Percentiles rank a stretch among this genome's conserved stretches.
phyloP scores from a whole-genome alignment of 225 moss, liverwort and hornwort genomes.

The Marchantia paleacea region DNA sequence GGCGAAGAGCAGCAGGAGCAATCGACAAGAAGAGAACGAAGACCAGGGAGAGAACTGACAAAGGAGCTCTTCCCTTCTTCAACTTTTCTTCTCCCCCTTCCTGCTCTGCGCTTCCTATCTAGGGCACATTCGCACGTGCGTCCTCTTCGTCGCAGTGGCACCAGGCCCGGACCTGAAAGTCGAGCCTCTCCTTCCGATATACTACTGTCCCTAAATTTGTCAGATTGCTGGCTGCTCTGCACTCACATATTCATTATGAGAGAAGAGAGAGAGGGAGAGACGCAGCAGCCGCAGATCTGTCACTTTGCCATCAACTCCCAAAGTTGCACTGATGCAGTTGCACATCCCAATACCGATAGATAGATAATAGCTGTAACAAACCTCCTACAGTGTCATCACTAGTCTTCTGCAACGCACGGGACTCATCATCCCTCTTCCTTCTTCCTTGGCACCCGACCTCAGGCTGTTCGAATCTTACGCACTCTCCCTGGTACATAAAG shows the following conservation, averaged over 20 bases:
- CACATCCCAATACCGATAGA: slow-evolving; percentile 14
- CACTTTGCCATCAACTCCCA: slow-evolving; percentile 1
- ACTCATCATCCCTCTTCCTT: slow-evolving; percentile 14
- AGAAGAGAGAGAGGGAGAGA: slow-evolving; percentile 9
- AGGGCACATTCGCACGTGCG: slow-evolving; percentile 17
- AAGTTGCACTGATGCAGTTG: slow-evolving; percentile 8
- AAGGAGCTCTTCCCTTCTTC: not conserved
- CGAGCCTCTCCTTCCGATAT: slow-evolving; percentile 7
- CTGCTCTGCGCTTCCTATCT: not conserved
- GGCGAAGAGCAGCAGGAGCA: not conserved
- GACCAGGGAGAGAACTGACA: not conserved
- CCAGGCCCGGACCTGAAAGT: slow-evolving; percentile 1
- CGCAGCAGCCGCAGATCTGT: slow-evolving; percentile 12
- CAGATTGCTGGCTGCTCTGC: slow-evolving; percentile 10
- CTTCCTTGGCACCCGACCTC: slow-evolving; percentile 9
- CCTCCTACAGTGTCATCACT: slow-evolving; percentile 13
- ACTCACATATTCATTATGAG: slow-evolving; percentile 8
- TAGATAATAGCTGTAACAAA: slow-evolving; percentile 12
- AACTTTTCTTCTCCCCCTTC: not conserved
- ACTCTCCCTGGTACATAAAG: slow-evolving; percentile 10
- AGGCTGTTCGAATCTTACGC: slow-evolving; percentile 14
- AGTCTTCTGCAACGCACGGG: slow-evolving; percentile 12
- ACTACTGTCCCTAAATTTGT: slow-evolving; percentile 7
- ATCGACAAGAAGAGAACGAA: not conserved
- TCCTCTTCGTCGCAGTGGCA: not conserved